Conservation (phyloP, 495 filamentous ascomycete genomes). For the Aspergillus avenaceus region DNA sequence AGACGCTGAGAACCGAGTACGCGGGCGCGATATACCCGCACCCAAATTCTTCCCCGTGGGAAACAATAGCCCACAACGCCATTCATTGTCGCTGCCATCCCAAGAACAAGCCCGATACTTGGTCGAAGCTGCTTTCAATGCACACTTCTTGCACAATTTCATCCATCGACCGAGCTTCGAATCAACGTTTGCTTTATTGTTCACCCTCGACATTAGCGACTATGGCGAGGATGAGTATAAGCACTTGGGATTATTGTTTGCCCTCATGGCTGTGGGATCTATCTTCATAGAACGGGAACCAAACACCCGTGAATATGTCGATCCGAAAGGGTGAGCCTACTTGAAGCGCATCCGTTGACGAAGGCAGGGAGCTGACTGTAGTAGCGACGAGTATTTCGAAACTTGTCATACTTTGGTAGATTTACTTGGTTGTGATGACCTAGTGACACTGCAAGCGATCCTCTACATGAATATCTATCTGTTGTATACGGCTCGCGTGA, state of each 20-base stretch:
- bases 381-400: slow-evolving; percentile 7
- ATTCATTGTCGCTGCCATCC: not conserved
- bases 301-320: not conserved
- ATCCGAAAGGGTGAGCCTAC: too few relatives aligned
- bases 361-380: not conserved
- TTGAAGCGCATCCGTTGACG: too few relatives aligned
- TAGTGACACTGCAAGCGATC: slow-evolving; percentile 9
- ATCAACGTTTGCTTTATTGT: slow-evolving; percentile 4
- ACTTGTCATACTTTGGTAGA: slow-evolving; percentile 5
- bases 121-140: slow-evolving; percentile 2
- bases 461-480: slow-evolving; percentile 11
- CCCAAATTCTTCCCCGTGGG: slow-evolving; percentile 1
- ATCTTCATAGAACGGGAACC: not conserved
- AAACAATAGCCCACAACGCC: not conserved
- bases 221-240: slow-evolving; percentile 4
- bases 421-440: slow-evolving; percentile 4
- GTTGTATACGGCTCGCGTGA: slow-evolving; percentile 1
- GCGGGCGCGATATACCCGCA: not conserved
- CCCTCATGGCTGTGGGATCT: slow-evolving; percentile 10
- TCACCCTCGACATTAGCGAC: slow-evolving; percentile 2
- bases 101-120: slow-evolving; percentile 1
- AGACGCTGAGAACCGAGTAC: slow-evolving; percentile 8
- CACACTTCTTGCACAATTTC: slow-evolving; percentile 6
- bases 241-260: slow-evolving; percentile 3
- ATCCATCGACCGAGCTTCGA: slow-evolving; percentile 7